Base-by-base conservation (phyloP, 352 stramenopile species). In the Pilasporangium apinafurcum region DNA sequence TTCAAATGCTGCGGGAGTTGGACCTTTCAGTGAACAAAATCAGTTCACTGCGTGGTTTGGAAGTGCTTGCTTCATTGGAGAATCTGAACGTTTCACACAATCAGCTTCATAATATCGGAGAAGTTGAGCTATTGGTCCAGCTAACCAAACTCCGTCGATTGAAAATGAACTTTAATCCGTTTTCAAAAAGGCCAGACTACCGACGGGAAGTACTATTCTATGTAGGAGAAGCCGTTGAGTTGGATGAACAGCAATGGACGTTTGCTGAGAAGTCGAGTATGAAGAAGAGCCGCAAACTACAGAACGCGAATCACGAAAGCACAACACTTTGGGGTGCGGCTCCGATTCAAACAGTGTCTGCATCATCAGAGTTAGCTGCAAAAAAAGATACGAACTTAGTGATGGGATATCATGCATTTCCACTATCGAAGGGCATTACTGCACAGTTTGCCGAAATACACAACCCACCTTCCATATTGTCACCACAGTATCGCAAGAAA, bases 181-280 rank as follows among this genome's bases (percentile, higher is more conserved):
- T 94, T 27, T 58, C 78, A 16, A 50, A 57, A 5, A 62, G 77
- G 20, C 73, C 83, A 8, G 83, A 94, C 27, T 90, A 92, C 47
- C 65, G 83, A 29, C 66, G 83, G 18, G 80, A 94, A 43, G 69
- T 91, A 14, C 37, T 92, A 1, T 92, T 94, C 29, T 92, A 80
- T 46, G 43, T 94, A 21, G 71, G 80, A 6, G 68, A 83, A 40
- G 28, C 37, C 10, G 44, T 94, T 12, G 71, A 86, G 41, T 38
- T 94, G 5, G 83, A 94, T 18, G 62, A 65, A 4, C 46, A 73
- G 28, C 39, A 53, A 6, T 94, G 83, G 83, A 87, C 48, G 4
- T 37, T 53, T 4, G 56, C 68, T 1, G 80, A 94, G 47, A 33
- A 88, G 6, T 54, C 60, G 18, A 92, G 72, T 28, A 92, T 94